phyloP scores from a whole-genome alignment of 805 yeast species.

The Kluyveromyces wickerhamii region DNA sequence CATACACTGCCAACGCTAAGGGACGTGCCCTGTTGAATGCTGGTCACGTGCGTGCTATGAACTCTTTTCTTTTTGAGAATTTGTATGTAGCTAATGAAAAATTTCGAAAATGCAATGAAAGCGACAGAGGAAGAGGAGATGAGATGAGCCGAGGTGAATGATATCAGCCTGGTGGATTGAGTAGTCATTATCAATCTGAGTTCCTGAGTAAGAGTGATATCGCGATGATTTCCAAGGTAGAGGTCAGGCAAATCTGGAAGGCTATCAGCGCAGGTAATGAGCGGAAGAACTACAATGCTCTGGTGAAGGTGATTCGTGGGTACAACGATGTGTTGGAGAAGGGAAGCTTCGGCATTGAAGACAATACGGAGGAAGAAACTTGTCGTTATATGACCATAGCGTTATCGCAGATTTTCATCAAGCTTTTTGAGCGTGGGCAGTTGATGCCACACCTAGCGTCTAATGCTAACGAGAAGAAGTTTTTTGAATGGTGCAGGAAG shows the following conservation, averaged over 20 bases:
- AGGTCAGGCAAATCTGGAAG: slow-evolving; percentile 23
- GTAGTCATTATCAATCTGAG: too few relatives aligned
- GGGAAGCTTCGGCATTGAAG: slow-evolving; percentile 6
- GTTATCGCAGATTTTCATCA: slow-evolving; percentile 26
- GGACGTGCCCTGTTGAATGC: neutral
- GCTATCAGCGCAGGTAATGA: slow-evolving; percentile 21
- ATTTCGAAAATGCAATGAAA: too few relatives aligned
- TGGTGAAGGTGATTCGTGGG: slow-evolving; percentile 24
- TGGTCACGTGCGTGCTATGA: slow-evolving; percentile 6
- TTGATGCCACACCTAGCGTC: slow-evolving; percentile 16
- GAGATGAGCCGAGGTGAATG: slow-evolving; percentile 13
- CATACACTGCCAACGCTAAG: neutral
- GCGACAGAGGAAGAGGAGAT: slow-evolving; percentile 11
- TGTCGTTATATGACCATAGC: slow-evolving; percentile 26
- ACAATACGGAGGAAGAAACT: slow-evolving; percentile 12
- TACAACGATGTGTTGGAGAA: slow-evolving; percentile 11
- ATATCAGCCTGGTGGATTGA: too few relatives aligned
- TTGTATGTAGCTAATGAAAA: too few relatives aligned
- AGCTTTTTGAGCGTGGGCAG: slow-evolving; percentile 27
- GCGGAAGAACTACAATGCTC: slow-evolving; percentile 25
- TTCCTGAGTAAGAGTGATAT: too few relatives aligned
- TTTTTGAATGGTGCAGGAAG: slow-evolving; percentile 57
- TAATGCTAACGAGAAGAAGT: slow-evolving; percentile 39
- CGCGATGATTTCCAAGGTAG: slow-evolving; percentile 19
- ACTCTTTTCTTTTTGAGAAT: slow-evolving; percentile 1